Evolutionary conservation across 2,329 filamentous ascomycete species (phyloP).

Genomic region (Apiospora sp.): DNA sequence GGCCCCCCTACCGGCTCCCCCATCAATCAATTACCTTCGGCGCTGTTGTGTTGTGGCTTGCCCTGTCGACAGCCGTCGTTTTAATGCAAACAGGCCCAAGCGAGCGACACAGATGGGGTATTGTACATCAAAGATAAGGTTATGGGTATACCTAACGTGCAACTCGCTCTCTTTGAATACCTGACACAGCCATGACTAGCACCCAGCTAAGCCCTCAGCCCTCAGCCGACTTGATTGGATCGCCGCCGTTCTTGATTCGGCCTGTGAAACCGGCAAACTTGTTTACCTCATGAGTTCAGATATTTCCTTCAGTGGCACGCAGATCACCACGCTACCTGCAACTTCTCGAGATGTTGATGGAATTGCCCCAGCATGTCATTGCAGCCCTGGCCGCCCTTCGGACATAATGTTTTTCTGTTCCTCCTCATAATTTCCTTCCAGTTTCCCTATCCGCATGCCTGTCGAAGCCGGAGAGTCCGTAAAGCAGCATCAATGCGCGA

Average conservation of each 20-base stretch:
- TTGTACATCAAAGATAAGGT: constrained; percentile 18
- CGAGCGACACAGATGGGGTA: constrained; percentile 17
- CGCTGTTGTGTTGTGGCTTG: constrained; percentile 13
- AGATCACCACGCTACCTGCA: constrained; percentile 16
- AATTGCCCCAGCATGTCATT: neutral
- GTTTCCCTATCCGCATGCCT: neutral
- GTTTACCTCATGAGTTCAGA: neutral
- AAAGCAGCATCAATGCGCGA: constrained; percentile 17
- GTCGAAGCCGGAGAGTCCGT: constrained; percentile 2
- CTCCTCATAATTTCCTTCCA: neutral
- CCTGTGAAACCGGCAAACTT: neutral
- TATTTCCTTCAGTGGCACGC: neutral
- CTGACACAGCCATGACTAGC: neutral
- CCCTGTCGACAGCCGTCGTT: neutral
- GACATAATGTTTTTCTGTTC: neutral
- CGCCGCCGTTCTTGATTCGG: neutral
- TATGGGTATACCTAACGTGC: constrained; percentile 15
- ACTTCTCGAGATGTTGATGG: neutral
- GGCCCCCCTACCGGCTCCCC: neutral
- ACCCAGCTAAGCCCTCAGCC: neutral
- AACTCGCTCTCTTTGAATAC: neutral
- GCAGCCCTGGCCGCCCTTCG: neutral
- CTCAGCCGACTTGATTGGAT: neutral
- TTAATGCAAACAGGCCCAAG: constrained; percentile 11
- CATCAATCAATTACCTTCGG: neutral